Conservation (phyloP, 345 rosid genomes). For the Bruguiera gymnorhiza region DNA sequence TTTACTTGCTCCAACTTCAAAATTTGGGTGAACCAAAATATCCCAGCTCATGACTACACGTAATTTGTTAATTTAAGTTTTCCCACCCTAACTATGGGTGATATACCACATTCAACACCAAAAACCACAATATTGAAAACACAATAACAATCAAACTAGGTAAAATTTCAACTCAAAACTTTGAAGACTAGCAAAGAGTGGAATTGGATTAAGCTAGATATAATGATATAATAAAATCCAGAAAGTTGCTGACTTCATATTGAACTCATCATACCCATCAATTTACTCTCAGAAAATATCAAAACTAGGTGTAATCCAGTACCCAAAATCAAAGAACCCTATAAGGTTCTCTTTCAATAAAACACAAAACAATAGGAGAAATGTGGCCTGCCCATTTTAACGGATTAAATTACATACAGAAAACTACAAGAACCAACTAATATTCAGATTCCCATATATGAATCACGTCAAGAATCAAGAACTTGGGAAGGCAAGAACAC, state of each 20-base stretch:
- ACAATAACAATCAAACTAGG: background rate
- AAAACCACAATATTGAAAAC: background rate
- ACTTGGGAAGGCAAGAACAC: background rate
- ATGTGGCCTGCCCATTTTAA: background rate
- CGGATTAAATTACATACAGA: background rate
- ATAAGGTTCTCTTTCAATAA: too few relatives aligned
- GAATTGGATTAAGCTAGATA: too few relatives aligned
- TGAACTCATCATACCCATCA: background rate
- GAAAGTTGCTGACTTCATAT: background rate
- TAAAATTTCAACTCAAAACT: background rate
- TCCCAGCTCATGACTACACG: too few relatives aligned
- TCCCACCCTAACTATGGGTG: background rate
- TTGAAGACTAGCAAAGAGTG: too few relatives aligned
- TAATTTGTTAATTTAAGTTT: background rate
- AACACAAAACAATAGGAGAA: background rate
- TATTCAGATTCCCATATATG: background rate
- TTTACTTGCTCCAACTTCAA: background rate
- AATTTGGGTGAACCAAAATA: background rate
- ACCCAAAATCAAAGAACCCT: background rate
- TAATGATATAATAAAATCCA: background rate
- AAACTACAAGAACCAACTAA: background rate
- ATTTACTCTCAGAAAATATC: background rate
- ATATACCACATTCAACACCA: background rate
- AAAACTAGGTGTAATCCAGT: background rate
- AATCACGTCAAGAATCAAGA: background rate